phyloP scores from a whole-genome alignment of 1,139 yeast genomes.

The Insectozyma bohioensis region DNA sequence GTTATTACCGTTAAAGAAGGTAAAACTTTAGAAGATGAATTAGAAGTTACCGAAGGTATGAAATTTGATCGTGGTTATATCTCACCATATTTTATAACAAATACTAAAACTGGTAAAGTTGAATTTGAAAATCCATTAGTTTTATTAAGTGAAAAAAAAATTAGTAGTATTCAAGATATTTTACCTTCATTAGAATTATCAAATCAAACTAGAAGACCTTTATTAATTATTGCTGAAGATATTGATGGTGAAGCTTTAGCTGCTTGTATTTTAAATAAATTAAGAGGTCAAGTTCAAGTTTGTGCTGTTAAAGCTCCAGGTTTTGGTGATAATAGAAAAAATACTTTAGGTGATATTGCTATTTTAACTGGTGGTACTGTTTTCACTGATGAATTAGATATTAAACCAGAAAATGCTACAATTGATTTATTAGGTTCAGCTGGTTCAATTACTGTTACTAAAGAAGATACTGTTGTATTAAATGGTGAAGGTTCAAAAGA shows the following conservation, averaged over 20 bases:
- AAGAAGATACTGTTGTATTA: constrained; percentile 94
- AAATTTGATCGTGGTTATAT: constrained; percentile 98
- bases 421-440: constrained; percentile 89
- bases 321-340: constrained; percentile 98
- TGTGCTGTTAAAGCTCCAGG: constrained; percentile 99
- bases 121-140: constrained; percentile 95
- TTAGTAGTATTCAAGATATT: constrained; percentile 88
- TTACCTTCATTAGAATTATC: constrained; percentile 94
- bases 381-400: constrained; percentile 96
- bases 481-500: constrained; percentile 97
- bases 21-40: constrained; percentile 93
- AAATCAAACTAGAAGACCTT: constrained; percentile 93
- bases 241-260: constrained; percentile 99
- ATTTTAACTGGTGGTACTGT: constrained; percentile 97
- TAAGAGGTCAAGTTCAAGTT: constrained; percentile 98
- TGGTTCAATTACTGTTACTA: constrained; percentile 91
- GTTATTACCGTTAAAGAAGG: constrained; percentile 98
- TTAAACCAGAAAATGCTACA: constrained; percentile 96
- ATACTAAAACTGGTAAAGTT: constrained; percentile 93
- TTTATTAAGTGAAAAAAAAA: constrained; percentile 90
- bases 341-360: constrained; percentile 96
- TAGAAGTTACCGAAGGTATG: constrained; percentile 99
- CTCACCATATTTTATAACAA: constrained; percentile 97
- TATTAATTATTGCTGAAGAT: constrained; percentile 94
- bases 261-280: constrained; percentile 96